Evolutionary conservation across 306 rosid genomes (phyloP), one percentile per base, ranked within the genome.

Genomic region (Corylus avellana): DNA sequence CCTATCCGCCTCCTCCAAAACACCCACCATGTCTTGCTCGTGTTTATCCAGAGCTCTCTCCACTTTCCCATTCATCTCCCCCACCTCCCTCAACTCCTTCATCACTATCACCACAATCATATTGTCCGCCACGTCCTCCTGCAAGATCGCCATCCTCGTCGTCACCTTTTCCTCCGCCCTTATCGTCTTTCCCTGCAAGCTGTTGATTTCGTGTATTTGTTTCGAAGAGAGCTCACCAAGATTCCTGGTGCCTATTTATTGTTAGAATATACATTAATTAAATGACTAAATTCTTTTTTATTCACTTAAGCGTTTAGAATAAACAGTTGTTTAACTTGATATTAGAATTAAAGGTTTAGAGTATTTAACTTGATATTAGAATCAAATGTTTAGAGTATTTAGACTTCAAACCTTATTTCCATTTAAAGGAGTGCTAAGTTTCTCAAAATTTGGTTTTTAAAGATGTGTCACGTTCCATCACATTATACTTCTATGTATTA

Each of bases 121-220:
- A 70, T 54, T 27, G 47, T 86, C 87, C 42, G 87, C 87, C 3
- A 78, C 10, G 29, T 84, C 81, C 75, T 81, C 84, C 77, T 84
- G 85, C n/a, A 61, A 78, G 27, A 61, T 55, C 14, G 86, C 85
- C 71, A 81, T 8, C 69, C 32, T 46, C 16, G 17, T 11, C 12
- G 70, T 75, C 77, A 84, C 58, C 63, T 44, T 78, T 64, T 84
- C 87, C 71, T 81, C 90, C 20, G 70, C 87, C 2, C 44, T 59
- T 1, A 83, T 67, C 2, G 84, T 80, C 77, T 67, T 72, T 12
- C 50, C 27, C 29, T 72, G 87, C 13, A 75, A 74, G 8, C 9
- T 55, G 66, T 84, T 55, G n/a, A 86, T 12, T 4, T 14, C 57
- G 44, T 4, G 25, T 12, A 84, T 13, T 51, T 84, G 85, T 4